These are phyloP conservation scores for Macrophomina tecta DNA, from an alignment of 2,329 filamentous ascomycete genomes.

Conservation along the genomic window DNA sequence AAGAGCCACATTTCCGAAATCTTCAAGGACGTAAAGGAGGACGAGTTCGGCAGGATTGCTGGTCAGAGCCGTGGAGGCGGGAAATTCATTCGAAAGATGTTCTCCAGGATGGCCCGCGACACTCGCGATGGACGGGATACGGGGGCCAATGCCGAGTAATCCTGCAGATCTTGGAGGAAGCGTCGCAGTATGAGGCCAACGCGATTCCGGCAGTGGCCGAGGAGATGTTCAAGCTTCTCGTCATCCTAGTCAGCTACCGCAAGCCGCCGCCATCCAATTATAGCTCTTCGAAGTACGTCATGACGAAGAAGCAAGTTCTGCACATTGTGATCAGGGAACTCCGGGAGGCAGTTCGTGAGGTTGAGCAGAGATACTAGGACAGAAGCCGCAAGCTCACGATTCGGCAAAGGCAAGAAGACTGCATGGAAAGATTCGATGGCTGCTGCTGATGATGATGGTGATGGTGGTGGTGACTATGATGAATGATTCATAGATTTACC, in stretches of 20 bases:
- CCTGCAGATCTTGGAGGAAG: slow-evolving; percentile 6
- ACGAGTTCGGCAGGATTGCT: not conserved
- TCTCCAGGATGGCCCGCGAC: not conserved
- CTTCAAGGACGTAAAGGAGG: not conserved
- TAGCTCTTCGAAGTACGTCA: too few relatives aligned
- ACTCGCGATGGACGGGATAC: not conserved
- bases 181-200: not conserved
- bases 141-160: not conserved
- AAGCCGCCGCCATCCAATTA: not conserved
- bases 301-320: not conserved
- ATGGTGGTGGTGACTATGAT: not conserved
- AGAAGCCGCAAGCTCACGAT: not conserved
- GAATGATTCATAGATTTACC: not conserved
- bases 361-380: not conserved
- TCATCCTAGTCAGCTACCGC: not conserved
- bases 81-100: not conserved
- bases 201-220: not conserved
- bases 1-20: not conserved
- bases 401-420: not conserved
- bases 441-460: not conserved
- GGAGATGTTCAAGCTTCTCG: slow-evolving; percentile 7
- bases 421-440: not conserved
- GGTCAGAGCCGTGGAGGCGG: not conserved
- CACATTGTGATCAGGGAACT: not conserved
- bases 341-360: not conserved